Conservation (phyloP, 202 grass and related monocot species). For the Zizania palustris region DNA sequence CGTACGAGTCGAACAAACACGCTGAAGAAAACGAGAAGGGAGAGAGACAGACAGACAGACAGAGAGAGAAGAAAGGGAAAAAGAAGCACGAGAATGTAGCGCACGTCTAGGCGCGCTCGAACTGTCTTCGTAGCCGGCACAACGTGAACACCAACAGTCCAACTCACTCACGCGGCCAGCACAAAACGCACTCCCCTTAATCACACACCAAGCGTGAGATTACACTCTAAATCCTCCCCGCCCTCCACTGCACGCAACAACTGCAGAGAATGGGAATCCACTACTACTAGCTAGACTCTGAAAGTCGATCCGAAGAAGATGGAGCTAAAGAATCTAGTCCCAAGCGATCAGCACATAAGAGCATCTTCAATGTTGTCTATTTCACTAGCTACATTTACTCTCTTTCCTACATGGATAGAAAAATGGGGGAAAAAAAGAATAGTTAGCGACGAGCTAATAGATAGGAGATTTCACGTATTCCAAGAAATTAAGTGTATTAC, state of each 20-base stretch:
- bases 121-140: constrained; percentile 51
- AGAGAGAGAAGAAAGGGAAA: neutral
- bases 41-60: too few relatives aligned
- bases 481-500: too few relatives aligned
- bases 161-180: constrained; percentile 60
- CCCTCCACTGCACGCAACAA: constrained; percentile 27
- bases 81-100: neutral
- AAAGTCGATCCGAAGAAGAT: neutral
- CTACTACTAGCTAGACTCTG: neutral
- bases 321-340: neutral
- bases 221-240: constrained; percentile 44
- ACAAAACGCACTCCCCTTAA: constrained; percentile 36
- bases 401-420: too few relatives aligned
- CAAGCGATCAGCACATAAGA: neutral
- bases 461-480: too few relatives aligned
- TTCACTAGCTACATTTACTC: too few relatives aligned
- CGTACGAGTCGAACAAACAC: neutral
- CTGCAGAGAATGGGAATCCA: neutral
- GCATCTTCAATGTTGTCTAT: too few relatives aligned
- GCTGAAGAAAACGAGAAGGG: neutral
- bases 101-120: constrained; percentile 41
- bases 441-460: too few relatives aligned
- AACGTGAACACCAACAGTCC: constrained; percentile 35
- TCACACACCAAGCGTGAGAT: constrained; percentile 56
- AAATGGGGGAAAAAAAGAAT: too few relatives aligned